Conservation (phyloP, 148 eudicot genomes). For the Diospyros kaki region DNA sequence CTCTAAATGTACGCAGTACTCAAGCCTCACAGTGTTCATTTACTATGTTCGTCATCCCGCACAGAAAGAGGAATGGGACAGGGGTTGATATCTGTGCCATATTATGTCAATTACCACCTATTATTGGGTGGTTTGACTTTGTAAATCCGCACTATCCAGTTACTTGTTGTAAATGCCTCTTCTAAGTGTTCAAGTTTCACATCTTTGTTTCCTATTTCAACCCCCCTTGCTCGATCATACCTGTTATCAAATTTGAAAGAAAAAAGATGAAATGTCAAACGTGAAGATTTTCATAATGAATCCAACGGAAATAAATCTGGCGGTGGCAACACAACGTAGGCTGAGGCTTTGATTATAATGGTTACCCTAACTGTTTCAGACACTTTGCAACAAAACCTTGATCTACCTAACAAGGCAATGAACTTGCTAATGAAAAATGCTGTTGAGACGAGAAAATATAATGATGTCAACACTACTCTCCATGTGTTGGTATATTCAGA, state of each 20-base stretch:
- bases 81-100: no score
- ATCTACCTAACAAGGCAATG: no score
- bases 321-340: background rate
- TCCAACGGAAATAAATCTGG: background rate
- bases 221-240: constrained; percentile 98
- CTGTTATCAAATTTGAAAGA: constrained; percentile 29
- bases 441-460: no score
- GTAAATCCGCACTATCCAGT: constrained; percentile 97
- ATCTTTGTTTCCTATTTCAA: constrained; percentile 95
- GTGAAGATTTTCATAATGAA: background rate
- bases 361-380: no score
- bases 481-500: no score
- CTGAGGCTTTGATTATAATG: no score
- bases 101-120: constrained; percentile 52
- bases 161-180: constrained; percentile 95
- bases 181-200: constrained; percentile 88
- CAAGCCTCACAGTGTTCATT: background rate
- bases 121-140: constrained; percentile 98
- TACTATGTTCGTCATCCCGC: background rate
- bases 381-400: no score
- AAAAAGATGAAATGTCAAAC: background rate
- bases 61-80: no score
- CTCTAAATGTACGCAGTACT: constrained; percentile 5
- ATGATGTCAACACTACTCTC: no score
- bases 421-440: no score